Evolutionary conservation across 257 asterid genomes (phyloP), one percentile per base, ranked within the genome.

Genomic region (Salvia rosmarinus): DNA sequence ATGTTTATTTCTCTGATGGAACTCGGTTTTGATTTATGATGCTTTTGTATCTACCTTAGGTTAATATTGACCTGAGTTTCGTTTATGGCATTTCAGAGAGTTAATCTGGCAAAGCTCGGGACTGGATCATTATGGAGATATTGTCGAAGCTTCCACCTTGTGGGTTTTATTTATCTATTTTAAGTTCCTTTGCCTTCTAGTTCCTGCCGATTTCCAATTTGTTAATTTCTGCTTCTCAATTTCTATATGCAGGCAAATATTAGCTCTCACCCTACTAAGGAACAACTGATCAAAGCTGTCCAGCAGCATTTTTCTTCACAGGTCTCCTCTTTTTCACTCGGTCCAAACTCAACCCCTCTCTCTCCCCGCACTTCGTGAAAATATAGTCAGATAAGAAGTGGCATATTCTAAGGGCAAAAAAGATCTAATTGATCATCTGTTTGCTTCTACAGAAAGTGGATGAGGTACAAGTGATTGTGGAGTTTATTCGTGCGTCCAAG

Each of bases 81-180:
- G 54, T 74, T 63, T 71, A 42, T 76, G 66, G 77, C 60, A 68
- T 52, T 39, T 64, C 86, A 85, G 89, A 83, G 89, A 72, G 84
- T 87, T 43, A 86, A 85, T 77, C 57, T 92, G 76, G 84, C 87
- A 49, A 92, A 87, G 76, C 82, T 92, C 21, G 96, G 96, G 75
- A 90, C 89, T 54, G 86, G 88, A 83, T 92, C 98, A 17, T 73
- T 92, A 23, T 84, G 92, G 96, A 88, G 96, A 85, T 92, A 92
- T 70, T 88, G 88, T 84, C 84, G 87, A 76, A 82, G 75, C 84
- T 90, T 81, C 85, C 86, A 88, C 76, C 87, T 89, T 23, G 98
- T 89, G 76, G 74, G 96, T 75, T 70, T 47, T 25, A 16, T 6
- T 47, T 40, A 8, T 76, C 44, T 1, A 7, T 57, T 67, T 9